Evolutionary conservation across 805 yeast species (phyloP), one percentile per base, ranked within the genome.

Genomic region (Lipomyces lipofer): DNA sequence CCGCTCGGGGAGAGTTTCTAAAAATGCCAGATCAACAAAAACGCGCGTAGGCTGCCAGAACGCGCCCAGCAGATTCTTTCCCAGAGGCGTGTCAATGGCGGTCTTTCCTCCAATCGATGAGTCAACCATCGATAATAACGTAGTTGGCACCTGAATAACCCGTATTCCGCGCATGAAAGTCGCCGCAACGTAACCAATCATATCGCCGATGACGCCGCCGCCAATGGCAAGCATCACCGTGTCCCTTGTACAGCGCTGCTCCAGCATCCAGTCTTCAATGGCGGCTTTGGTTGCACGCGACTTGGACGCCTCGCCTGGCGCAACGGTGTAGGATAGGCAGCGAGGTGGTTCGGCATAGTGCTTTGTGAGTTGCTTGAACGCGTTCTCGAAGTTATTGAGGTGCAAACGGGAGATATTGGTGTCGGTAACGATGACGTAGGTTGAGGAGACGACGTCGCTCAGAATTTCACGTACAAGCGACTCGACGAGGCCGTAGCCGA

Each of bases 161-260:
- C 96, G 79, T 7, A 94, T 95, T 53, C 99, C 99, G 69, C 99
- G 81, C 99, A 94, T 94, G 71, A 94, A 94, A 1, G 99, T 94
- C 29, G 99, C 92, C n/a, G 99, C 99, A 39, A 94, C 98, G 69
- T 83, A 94, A 3, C 99, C 99, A 62, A 92, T 88, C 99, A 94
- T 92, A 69, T 94, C 99, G 56, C 99, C 99, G 71, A 94, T 92
- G 49, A 94, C 95, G 64, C 99, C 99, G 63, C 99, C 99, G 58
- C 99, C 99, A 56, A 94, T 82, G 7, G 99, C 99, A 45, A 94
- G 73, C 53, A 94, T 83, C 24, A 94, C 88, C 2, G 98, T 90
- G 69, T 94, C 99, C 72, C 99, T 82, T 13, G 98, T 94, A 71
- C 99, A 94, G 24, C 96, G 95, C 66, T 88, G 73, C 4, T 72